Percentiles rank a stretch among this genome's conserved stretches.
phyloP scores from a whole-genome alignment of 495 filamentous ascomycete species.

The Aspergillus haitiensis region DNA sequence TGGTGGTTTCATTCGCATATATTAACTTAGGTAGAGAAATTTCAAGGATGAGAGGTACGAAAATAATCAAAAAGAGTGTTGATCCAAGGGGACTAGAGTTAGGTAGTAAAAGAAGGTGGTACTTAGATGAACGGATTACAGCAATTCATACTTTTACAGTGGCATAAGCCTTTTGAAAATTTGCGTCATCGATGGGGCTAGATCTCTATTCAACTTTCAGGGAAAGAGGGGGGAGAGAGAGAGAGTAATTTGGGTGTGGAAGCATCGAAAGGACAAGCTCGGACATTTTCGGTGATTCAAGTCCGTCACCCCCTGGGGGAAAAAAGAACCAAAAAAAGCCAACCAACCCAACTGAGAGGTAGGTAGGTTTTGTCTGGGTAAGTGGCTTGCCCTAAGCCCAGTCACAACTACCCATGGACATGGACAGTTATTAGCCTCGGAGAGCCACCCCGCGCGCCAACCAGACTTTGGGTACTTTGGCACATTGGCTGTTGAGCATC shows the following conservation, averaged over 20 bases:
- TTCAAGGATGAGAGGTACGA: neutral
- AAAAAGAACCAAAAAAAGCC: neutral
- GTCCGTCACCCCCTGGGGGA: too few species aligned
- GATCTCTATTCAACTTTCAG: neutral
- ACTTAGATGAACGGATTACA: neutral
- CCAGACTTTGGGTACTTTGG: conserved; percentile 13
- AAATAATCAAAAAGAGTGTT: neutral
- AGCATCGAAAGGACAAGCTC: neutral
- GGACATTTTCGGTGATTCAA: neutral
- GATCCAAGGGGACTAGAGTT: neutral
- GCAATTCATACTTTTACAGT: neutral
- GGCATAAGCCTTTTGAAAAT: neutral
- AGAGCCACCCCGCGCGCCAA: conserved; percentile 12
- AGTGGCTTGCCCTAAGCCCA: too few species aligned
- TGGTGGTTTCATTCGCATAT: too few species aligned
- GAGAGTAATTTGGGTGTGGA: neutral
- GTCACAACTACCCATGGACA: too few species aligned
- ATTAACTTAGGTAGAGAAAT: neutral
- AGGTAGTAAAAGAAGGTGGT: neutral
- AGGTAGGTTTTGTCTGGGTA: too few species aligned
- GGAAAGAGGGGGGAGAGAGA: neutral
- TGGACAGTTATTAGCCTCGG: neutral
- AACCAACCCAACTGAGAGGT: too few species aligned
- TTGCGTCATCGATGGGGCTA: conserved; percentile 1
- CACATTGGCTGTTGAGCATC: conserved; percentile 4